These are phyloP conservation scores for Melanogaster broomeanus DNA, from an alignment of 768 basidiomycete species.

Conservation along the genomic window DNA sequence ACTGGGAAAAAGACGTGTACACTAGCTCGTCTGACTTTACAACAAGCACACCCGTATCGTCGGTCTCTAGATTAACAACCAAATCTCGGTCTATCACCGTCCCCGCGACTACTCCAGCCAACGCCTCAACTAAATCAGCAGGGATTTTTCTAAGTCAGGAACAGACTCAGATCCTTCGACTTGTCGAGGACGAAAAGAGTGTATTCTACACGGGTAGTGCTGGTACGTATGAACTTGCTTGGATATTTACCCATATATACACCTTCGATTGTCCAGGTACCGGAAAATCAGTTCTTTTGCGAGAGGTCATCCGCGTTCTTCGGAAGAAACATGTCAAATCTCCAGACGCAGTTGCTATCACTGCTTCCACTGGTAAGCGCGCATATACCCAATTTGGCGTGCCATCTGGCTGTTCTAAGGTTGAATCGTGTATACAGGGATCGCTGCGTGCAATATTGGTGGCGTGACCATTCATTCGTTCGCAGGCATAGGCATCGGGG, in stretches of 20 bases:
- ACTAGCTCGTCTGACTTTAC: slow-evolving; percentile 39
- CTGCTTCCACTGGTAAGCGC: slow-evolving; percentile 83
- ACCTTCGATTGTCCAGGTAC: slow-evolving; percentile 60
- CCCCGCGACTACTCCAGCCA: slow-evolving; percentile 3
- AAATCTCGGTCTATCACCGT: slow-evolving; percentile 7
- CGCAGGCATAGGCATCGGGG: slow-evolving; percentile 87
- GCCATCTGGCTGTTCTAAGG: neutral
- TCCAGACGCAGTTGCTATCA: slow-evolving; percentile 83
- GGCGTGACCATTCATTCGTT: slow-evolving; percentile 96
- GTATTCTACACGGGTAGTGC: slow-evolving; percentile 98
- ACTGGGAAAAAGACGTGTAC: slow-evolving; percentile 43
- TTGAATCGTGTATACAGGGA: slow-evolving; percentile 47
- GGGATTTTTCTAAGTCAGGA: slow-evolving; percentile 76
- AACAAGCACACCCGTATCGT: slow-evolving; percentile 8
- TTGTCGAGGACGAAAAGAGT: slow-evolving; percentile 73
- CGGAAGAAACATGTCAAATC: slow-evolving; percentile 52
- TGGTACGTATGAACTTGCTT: slow-evolving; percentile 51
- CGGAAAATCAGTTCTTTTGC: slow-evolving; percentile 92
- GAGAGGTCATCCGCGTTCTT: slow-evolving; percentile 84
- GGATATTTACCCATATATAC: slow-evolving; percentile 17
- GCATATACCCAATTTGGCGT: neutral
- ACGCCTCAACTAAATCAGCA: slow-evolving; percentile 28
- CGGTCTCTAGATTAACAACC: slow-evolving; percentile 11
- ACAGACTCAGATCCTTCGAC: slow-evolving; percentile 78
- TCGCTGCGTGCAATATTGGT: slow-evolving; percentile 97